Percentiles rank a stretch among this genome's conserved stretches.
phyloP scores from a whole-genome alignment of 306 rosid genomes.

The Dryas octopetala region DNA sequence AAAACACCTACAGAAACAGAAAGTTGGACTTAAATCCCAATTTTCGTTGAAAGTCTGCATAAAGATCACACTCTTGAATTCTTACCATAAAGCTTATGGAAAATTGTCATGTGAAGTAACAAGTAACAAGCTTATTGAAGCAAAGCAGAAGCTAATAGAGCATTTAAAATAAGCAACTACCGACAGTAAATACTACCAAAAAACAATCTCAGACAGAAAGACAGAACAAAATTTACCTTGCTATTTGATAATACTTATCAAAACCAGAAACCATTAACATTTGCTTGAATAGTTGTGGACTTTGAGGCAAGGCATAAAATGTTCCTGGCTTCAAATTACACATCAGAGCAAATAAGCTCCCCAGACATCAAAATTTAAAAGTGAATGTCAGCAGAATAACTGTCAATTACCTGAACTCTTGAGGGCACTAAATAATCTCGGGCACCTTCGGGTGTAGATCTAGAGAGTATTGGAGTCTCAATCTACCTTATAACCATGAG shows the following conservation, averaged over 20 bases:
- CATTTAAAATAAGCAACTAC: not conserved
- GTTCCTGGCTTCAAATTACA: conserved; percentile 94
- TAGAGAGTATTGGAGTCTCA: conserved; percentile 97
- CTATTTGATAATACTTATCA: conserved; percentile 90
- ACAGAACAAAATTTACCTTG: conserved; percentile 49
- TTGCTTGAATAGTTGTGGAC: conserved; percentile 97
- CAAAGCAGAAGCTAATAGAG: not conserved
- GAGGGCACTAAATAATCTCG: conserved; percentile 97
- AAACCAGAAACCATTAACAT: conserved; percentile 97
- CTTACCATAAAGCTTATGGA: not conserved
- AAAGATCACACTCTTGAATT: not conserved
- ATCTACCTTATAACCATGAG: conserved; percentile 85
- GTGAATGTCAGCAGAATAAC: conserved; percentile 23
- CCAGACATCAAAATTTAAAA: conserved; percentile 10
- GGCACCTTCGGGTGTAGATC: conserved; percentile 98
- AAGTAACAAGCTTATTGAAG: not conserved
- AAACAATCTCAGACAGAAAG: conserved; percentile 11
- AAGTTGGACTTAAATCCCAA: not conserved
- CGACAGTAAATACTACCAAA: not conserved
- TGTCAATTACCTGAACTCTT: conserved; percentile 79
- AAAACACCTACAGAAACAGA: conserved; percentile 60
- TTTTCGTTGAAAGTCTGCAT: not conserved
- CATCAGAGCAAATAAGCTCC: conserved; percentile 46
- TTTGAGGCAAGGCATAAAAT: conserved; percentile 95
- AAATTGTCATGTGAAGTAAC: not conserved